phyloP scores from a whole-genome alignment of 345 rosid species.

The Psidium guajava region DNA sequence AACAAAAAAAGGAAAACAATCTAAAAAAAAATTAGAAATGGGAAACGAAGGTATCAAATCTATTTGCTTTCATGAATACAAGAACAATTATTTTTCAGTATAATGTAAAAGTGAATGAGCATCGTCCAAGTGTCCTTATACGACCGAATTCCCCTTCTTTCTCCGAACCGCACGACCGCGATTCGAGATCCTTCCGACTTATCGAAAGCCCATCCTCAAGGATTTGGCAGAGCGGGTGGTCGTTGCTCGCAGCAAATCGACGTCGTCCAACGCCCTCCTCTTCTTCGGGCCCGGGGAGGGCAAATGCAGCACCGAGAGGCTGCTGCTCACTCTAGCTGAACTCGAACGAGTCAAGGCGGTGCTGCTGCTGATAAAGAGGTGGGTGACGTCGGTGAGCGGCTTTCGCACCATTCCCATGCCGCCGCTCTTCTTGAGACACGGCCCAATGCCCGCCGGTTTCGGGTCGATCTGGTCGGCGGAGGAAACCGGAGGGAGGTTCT shows the following conservation, averaged over 20 bases:
- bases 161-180: no score
- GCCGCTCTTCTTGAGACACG: neutral
- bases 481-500: neutral
- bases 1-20: no score
- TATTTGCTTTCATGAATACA: no score
- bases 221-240: no score
- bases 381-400: conserved; percentile 1
- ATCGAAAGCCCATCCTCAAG: no score
- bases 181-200: no score
- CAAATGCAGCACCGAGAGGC: neutral
- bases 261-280: neutral
- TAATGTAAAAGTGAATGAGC: no score
- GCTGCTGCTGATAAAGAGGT: neutral
- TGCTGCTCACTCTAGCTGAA: neutral
- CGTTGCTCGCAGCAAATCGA: neutral
- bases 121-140: no score
- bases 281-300: neutral
- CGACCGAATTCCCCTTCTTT: no score
- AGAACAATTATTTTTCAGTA: no score
- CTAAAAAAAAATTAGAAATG: no score
- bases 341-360: neutral
- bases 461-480: neutral
- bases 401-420: neutral
- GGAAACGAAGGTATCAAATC: no score
- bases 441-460: neutral